Percentiles rank a stretch among this genome's conserved stretches.
These are phyloP conservation scores for Mycosphaerelloides madeirae DNA, from an alignment of 2,329 filamentous ascomycete genomes.

Conservation along the genomic window DNA sequence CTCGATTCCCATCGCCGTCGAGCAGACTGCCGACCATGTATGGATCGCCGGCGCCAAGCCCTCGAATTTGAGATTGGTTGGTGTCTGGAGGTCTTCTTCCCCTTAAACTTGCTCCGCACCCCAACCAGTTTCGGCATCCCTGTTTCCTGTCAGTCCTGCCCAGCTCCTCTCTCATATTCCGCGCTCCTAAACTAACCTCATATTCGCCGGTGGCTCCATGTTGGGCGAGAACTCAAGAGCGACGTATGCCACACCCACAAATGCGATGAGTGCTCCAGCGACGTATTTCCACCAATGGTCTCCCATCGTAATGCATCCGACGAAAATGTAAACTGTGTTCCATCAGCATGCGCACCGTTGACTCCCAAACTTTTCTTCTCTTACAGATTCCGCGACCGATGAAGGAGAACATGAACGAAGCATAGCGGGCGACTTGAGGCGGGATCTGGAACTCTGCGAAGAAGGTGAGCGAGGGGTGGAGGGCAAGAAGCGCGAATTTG, in stretches of 20 bases:
- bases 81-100: neutral
- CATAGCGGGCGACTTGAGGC: slow-evolving; percentile 86
- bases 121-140: slow-evolving; percentile 51
- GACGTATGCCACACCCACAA: slow-evolving; percentile 72
- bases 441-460: slow-evolving; percentile 82
- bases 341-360: slow-evolving; percentile 12
- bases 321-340: slow-evolving; percentile 82
- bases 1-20: neutral
- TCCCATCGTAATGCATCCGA: slow-evolving; percentile 79
- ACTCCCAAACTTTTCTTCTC: slow-evolving; percentile 31
- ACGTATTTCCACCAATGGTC: slow-evolving; percentile 63
- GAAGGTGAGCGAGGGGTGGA: slow-evolving; percentile 7
- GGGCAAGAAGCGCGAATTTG: neutral
- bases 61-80: too few species aligned
- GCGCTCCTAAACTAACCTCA: slow-evolving; percentile 37
- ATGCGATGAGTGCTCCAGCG: slow-evolving; percentile 70
- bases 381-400: slow-evolving; percentile 89
- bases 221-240: slow-evolving; percentile 48
- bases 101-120: slow-evolving; percentile 50
- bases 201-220: slow-evolving; percentile 51
- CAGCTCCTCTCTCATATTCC: neutral
- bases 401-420: slow-evolving; percentile 97
- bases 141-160: slow-evolving; percentile 18
- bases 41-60: too few species aligned
- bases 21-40: too few species aligned